phyloP scores from a whole-genome alignment of 208 protist genomes.

The Wallacemonas sp. region DNA sequence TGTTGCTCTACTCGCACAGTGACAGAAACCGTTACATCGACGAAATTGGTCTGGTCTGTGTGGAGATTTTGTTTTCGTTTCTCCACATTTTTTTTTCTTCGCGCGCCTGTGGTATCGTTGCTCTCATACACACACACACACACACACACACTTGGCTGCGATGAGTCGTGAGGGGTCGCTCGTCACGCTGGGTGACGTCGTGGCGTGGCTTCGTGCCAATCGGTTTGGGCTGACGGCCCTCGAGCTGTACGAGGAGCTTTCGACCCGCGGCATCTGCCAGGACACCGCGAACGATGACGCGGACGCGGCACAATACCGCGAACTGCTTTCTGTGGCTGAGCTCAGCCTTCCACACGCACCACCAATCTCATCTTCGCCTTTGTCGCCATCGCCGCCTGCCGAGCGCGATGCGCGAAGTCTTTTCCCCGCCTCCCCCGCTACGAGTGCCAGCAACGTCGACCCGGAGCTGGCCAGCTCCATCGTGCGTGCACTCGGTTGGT shows the following conservation, averaged over 20 bases:
- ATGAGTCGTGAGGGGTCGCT: too few species aligned
- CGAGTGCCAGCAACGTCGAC: not conserved
- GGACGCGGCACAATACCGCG: slow-evolving; percentile 13
- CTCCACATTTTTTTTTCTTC: too few species aligned
- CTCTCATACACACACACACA: too few species aligned
- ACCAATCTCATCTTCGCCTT: not conserved
- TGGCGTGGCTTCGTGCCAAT: slow-evolving; percentile 33
- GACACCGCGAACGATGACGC: not conserved
- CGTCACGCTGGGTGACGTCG: slow-evolving; percentile 26
- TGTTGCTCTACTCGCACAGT: too few species aligned
- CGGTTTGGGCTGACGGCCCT: slow-evolving; percentile 31
- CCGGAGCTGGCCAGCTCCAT: not conserved
- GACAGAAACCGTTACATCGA: too few species aligned
- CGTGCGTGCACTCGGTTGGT: not conserved
- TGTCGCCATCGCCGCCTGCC: not conserved
- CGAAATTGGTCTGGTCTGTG: too few species aligned
- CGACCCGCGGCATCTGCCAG: not conserved
- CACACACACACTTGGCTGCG: too few species aligned
- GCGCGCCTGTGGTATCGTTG: too few species aligned
- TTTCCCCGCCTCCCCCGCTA: not conserved
- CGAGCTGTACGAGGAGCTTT: slow-evolving; percentile 41
- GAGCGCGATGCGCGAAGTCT: not conserved
- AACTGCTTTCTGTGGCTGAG: slow-evolving; percentile 13
- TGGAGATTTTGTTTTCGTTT: too few species aligned
- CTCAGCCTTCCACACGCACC: not conserved